A percentile compares a stretch with the other conserved stretches of the same genome.
These are phyloP conservation scores for Panus rudis DNA, from an alignment of 768 basidiomycete genomes.

Conservation along the genomic window DNA sequence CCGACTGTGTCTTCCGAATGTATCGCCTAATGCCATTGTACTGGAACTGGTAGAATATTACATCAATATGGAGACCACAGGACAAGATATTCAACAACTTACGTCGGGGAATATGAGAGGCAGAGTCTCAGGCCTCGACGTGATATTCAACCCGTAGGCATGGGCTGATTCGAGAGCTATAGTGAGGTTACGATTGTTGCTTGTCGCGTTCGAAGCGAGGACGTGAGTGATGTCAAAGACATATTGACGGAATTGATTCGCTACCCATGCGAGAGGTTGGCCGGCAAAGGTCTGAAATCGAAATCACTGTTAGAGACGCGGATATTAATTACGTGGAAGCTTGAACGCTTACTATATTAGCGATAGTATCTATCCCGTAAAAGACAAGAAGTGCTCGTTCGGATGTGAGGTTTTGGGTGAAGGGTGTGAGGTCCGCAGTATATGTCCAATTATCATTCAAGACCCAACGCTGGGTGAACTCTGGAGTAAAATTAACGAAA, in stretches of 20 bases:
- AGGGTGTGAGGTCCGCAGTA: conserved; percentile 44
- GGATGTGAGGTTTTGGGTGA: conserved; percentile 24
- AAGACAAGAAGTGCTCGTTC: conserved; percentile 40
- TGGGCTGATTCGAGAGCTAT: conserved; percentile 48
- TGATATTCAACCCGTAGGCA: conserved; percentile 49
- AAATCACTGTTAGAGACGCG: too few species aligned
- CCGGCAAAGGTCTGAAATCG: conserved; percentile 40
- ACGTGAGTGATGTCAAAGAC: conserved; percentile 42
- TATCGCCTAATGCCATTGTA: conserved; percentile 42
- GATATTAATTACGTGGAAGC: too few species aligned
- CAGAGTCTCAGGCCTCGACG: conserved; percentile 39
- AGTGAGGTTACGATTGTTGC: conserved; percentile 37
- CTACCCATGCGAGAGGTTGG: conserved; percentile 49
- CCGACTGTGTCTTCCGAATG: conserved; percentile 44
- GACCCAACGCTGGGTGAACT: conserved; percentile 51
- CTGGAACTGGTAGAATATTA: too few species aligned
- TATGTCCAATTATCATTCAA: conserved; percentile 54
- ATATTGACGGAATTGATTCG: conserved; percentile 52
- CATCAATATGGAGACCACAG: too few species aligned
- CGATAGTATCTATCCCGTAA: conserved; percentile 52
- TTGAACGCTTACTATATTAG: conserved; percentile 53
- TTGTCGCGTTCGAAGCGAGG: conserved; percentile 26
- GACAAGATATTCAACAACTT: too few species aligned
- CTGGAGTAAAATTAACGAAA: too few species aligned
- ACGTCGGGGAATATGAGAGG: too few species aligned